Evolutionary conservation across 306 rosid genomes (phyloP), one percentile per base, ranked within the genome.

Genomic region (Mucuna pruriens): DNA sequence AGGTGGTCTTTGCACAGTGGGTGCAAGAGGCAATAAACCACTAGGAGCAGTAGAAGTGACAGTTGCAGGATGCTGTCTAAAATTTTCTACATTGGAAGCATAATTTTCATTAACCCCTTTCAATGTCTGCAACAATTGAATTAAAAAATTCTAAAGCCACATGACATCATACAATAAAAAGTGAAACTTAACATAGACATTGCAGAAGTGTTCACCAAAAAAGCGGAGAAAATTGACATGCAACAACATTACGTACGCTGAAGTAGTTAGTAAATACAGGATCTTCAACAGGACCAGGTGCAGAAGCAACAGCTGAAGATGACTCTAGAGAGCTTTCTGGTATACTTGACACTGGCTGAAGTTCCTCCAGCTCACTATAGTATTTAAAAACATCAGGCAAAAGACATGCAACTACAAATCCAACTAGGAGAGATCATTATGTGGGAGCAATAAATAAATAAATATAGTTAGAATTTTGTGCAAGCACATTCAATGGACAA

Each of bases 341-440:
- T 89, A 84, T 52, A 77, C 72, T 9, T 77, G 97, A 85, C 80
- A 78, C 92, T 73, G 87, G 92, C 85, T 87, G 95, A 65, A 86
- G 90, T 74, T 91, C 95, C 87, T 91, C 97, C 83, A 85, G 88
- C 84, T 91, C 97, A 82, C 98, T 95, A 80, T 52, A 33, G 58
- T 23, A n/a, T 13, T 74, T 39, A 40, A 63, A 79, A 80, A 51
- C 76, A 52, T 49, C 63, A 58, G 46, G 75, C 55, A 72, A 61
- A 71, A 57, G 80, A 61, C 64, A 65, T 9, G 80, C 73, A 36
- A 20, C 63, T 44, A 20, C 22, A 45, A 82, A 74, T 39, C 22
- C 76, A 54, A 52, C 51, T 7, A 62, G 44, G 58, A 75, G 33
- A 51, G 70, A 17, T 33, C 48, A 58, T 46, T 74, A 48, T 8